Percentiles rank a stretch among this genome's conserved stretches.
These are phyloP conservation scores for Nakazawaea ishiwadae DNA, from an alignment of 805 yeast genomes.

Conservation along the genomic window DNA sequence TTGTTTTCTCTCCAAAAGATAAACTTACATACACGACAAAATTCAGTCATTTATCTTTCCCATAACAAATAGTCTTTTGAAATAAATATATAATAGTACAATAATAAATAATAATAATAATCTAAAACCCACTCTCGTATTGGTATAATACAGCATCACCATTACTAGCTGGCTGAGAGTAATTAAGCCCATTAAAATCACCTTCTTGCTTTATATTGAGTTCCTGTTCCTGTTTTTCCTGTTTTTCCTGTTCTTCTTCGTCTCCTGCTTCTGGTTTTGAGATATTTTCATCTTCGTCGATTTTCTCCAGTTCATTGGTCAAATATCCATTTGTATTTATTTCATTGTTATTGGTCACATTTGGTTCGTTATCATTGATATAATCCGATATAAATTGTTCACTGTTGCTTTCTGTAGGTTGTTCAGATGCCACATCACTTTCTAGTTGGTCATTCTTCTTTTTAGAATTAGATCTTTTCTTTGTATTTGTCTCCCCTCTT, in stretches of 20 bases:
- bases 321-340: neutral
- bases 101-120: neutral
- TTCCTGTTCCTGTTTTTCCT: neutral
- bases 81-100: conserved; percentile 5
- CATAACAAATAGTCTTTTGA: neutral
- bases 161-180: neutral
- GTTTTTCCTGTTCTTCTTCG: neutral
- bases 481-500: conserved; percentile 39
- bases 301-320: no score
- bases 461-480: neutral
- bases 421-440: neutral
- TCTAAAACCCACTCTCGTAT: conserved; percentile 7
- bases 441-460: conserved; percentile 1
- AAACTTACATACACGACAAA: conserved; percentile 4
- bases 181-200: conserved; percentile 5
- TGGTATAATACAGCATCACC: conserved; percentile 4
- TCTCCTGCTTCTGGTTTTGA: no score
- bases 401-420: neutral
- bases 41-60: neutral
- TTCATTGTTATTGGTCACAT: neutral
- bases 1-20: neutral
- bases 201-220: conserved; percentile 7
- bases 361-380: neutral
- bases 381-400: conserved; percentile 6
- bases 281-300: no score